Conservation (phyloP, 2,329 filamentous ascomycete species). For the Fusarium sp. region DNA sequence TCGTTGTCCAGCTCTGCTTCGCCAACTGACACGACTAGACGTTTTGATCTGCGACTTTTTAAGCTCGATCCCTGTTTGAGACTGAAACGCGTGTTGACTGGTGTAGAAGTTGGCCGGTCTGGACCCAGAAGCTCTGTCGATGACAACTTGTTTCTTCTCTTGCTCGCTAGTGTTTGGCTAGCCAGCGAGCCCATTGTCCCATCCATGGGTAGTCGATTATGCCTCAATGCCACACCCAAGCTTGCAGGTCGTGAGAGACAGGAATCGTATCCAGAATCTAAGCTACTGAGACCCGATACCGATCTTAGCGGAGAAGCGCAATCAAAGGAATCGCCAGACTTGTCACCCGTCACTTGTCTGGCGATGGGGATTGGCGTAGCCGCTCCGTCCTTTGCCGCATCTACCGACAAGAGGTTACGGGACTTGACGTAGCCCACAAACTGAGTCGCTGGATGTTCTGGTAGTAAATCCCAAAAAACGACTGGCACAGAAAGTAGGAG, state of each 20-base stretch:
- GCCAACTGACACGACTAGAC: slow-evolving; percentile 23
- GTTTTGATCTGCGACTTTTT: slow-evolving; percentile 2
- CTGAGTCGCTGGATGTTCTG: slow-evolving; percentile 40
- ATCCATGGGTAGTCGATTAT: slow-evolving; percentile 30
- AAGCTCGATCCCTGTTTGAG: slow-evolving; percentile 5
- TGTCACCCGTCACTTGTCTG: slow-evolving; percentile 16
- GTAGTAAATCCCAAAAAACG: slow-evolving; percentile 39
- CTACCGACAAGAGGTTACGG: slow-evolving; percentile 31
- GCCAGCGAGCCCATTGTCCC: slow-evolving; percentile 19
- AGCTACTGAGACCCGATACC: slow-evolving; percentile 36
- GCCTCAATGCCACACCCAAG: slow-evolving; percentile 26
- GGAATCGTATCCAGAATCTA: slow-evolving; percentile 42
- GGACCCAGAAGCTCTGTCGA: slow-evolving; percentile 31
- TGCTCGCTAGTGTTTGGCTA: slow-evolving; percentile 25
- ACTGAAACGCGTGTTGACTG: neutral
- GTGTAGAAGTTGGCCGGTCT: slow-evolving; percentile 23
- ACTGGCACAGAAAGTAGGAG: slow-evolving; percentile 41
- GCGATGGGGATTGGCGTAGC: slow-evolving; percentile 38
- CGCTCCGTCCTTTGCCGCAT: slow-evolving; percentile 12
- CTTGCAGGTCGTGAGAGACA: slow-evolving; percentile 34
- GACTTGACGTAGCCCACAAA: slow-evolving; percentile 43
- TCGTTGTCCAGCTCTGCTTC: slow-evolving; percentile 34
- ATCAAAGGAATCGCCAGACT: slow-evolving; percentile 23
- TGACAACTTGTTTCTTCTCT: slow-evolving; percentile 27
- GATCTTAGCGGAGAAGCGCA: slow-evolving; percentile 35